Conservation (phyloP, 495 filamentous ascomycete species). For the Evernia prunastri region DNA sequence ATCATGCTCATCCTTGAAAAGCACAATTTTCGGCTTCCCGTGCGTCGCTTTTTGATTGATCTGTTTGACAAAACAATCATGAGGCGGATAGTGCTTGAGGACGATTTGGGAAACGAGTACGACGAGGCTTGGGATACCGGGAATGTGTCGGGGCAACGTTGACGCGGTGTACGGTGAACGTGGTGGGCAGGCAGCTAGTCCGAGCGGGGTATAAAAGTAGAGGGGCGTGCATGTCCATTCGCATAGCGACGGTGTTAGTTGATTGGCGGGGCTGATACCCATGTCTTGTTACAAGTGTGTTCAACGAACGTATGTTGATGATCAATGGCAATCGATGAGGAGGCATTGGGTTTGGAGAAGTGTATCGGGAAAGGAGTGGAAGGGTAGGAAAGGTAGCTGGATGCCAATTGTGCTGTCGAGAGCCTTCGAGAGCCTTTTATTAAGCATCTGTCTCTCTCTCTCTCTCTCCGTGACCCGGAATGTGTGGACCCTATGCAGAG, state of each 20-base stretch:
- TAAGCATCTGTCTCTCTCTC: too few relatives aligned
- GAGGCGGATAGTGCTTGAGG: constrained; percentile 63
- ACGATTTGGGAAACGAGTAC: constrained; percentile 45
- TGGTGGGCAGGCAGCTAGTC: neutral
- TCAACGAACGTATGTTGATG: neutral
- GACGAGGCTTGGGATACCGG: neutral
- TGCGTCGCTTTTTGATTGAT: constrained; percentile 83
- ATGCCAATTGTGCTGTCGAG: too few relatives aligned
- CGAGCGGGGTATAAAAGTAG: neutral
- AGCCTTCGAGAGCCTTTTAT: too few relatives aligned
- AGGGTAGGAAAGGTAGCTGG: too few relatives aligned
- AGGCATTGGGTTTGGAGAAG: neutral
- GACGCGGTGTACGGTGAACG: neutral
- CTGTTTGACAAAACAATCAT: constrained; percentile 88
- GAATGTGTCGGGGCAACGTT: neutral
- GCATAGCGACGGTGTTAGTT: constrained; percentile 5
- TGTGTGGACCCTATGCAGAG: too few relatives aligned
- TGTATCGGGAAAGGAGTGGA: neutral
- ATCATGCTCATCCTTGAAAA: constrained; percentile 80
- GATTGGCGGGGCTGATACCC: neutral
- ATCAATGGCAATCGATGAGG: neutral
- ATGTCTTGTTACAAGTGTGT: neutral
- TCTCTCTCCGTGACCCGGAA: too few relatives aligned
- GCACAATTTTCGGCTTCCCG: constrained; percentile 78
- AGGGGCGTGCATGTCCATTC: neutral